Percentiles rank a stretch among this genome's conserved stretches.
phyloP scores from a whole-genome alignment of 2,329 filamentous ascomycete genomes.

The Bipolaris gigantea region DNA sequence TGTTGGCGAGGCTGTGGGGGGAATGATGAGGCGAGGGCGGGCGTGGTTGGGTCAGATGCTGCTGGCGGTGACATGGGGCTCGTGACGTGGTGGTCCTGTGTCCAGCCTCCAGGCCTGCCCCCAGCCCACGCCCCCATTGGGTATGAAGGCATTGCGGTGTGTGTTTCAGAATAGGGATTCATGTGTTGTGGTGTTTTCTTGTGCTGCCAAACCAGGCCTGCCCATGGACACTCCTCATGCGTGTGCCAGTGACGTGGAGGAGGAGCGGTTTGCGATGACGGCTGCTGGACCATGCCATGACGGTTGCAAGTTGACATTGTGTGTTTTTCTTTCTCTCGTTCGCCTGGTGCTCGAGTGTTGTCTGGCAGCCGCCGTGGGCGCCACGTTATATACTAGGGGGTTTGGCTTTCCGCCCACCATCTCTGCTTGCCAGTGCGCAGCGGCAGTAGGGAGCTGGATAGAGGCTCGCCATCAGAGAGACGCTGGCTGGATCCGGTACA shows the following conservation, averaged over 20 bases:
- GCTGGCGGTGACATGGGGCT: conserved; percentile 10
- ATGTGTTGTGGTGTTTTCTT: background rate
- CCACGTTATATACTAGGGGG: background rate
- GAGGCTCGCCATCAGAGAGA: background rate
- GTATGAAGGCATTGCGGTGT: background rate
- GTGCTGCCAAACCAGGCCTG: background rate
- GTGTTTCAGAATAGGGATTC: background rate
- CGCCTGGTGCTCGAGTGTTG: too few species aligned
- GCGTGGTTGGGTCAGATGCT: conserved; percentile 19
- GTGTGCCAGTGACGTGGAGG: background rate
- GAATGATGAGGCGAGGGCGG: conserved; percentile 4
- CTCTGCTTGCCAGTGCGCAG: background rate
- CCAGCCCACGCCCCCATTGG: background rate
- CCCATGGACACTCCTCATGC: background rate
- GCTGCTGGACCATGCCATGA: background rate
- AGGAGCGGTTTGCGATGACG: background rate
- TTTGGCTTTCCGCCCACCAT: too few species aligned
- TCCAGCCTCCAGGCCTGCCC: background rate
- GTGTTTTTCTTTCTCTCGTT: too few species aligned
- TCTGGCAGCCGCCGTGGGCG: background rate
- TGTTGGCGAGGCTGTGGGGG: background rate
- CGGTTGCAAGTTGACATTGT: background rate
- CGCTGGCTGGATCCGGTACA: background rate
- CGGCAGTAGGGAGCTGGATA: background rate
- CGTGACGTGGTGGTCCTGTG: conserved; percentile 17